These are phyloP conservation scores for Kondoa malvinella DNA, from an alignment of 768 basidiomycete species.

Conservation along the genomic window DNA sequence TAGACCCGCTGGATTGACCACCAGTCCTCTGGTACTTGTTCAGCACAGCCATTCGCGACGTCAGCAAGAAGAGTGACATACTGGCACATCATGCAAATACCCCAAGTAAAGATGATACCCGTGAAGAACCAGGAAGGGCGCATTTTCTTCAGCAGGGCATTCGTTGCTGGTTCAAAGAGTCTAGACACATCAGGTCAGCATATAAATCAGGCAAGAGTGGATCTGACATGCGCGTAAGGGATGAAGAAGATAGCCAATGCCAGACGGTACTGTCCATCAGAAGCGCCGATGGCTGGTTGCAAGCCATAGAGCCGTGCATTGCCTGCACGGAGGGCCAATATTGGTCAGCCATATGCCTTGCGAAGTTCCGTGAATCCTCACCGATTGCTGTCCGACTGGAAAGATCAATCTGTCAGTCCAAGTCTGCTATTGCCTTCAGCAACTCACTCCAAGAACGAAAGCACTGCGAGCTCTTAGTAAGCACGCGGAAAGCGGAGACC, in stretches of 20 bases:
- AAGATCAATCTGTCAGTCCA: slow-evolving; percentile 7
- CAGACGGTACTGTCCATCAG: slow-evolving; percentile 31
- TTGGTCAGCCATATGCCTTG: not conserved
- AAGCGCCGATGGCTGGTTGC: slow-evolving; percentile 26
- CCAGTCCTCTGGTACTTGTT: slow-evolving; percentile 2
- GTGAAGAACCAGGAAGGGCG: slow-evolving; percentile 57
- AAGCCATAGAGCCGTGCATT: slow-evolving; percentile 29
- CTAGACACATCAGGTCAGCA: slow-evolving; percentile 52
- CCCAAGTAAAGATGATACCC: slow-evolving; percentile 28
- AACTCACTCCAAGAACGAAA: slow-evolving; percentile 6
- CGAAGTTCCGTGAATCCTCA: not conserved
- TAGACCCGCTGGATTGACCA: slow-evolving; percentile 7
- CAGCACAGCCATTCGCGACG: slow-evolving; percentile 31
- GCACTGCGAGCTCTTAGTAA: slow-evolving; percentile 22
- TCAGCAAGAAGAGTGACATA: slow-evolving; percentile 53
- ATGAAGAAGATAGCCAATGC: slow-evolving; percentile 33
- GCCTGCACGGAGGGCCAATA: no score
- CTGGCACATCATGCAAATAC: slow-evolving; percentile 45
- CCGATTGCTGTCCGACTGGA: slow-evolving; percentile 17
- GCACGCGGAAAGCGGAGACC: no score
- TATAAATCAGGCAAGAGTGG: slow-evolving; percentile 28
- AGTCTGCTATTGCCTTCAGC: slow-evolving; percentile 16
- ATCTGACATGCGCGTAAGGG: slow-evolving; percentile 26
- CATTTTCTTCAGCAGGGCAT: slow-evolving; percentile 64
- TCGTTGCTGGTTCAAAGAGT: slow-evolving; percentile 56